phyloP scores from a whole-genome alignment of 2,329 filamentous ascomycete genomes.

The Monilinia laxa region DNA sequence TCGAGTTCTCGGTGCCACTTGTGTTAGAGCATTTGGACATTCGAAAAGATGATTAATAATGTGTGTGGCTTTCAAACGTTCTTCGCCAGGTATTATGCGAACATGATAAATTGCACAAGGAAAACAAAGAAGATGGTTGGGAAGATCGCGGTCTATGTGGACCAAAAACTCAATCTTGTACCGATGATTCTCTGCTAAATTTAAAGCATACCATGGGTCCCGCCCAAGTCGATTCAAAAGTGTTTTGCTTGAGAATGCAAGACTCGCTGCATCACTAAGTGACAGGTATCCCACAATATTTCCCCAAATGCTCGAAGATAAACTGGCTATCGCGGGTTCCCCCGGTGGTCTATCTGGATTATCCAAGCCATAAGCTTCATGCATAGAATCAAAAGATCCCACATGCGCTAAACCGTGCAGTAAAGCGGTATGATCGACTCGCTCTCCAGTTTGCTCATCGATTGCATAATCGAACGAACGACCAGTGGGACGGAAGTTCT shows the following conservation, averaged over 20 bases:
- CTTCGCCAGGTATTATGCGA: constrained; percentile 52
- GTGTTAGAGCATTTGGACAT: constrained; percentile 54
- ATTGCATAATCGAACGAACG: constrained; percentile 14
- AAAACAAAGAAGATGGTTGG: constrained; percentile 59
- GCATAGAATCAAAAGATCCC: constrained; percentile 36
- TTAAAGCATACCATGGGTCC: constrained; percentile 43
- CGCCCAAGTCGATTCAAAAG: constrained; percentile 47
- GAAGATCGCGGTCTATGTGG: constrained; percentile 51
- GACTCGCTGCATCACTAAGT: constrained; percentile 49
- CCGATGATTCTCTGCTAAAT: constrained; percentile 45
- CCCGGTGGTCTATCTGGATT: constrained; percentile 35
- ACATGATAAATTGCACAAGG: constrained; percentile 56
- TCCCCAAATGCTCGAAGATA: constrained; percentile 49
- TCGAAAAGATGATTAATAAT: constrained; percentile 56
- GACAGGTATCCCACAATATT: constrained; percentile 45
- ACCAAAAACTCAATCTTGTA: constrained; percentile 52
- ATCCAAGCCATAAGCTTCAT: constrained; percentile 22
- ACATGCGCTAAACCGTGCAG: constrained; percentile 38
- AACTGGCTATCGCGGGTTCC: constrained; percentile 47
- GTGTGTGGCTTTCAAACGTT: constrained; percentile 53
- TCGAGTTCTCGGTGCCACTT: constrained; percentile 51
- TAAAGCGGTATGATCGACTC: constrained; percentile 38
- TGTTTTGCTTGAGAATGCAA: constrained; percentile 50
- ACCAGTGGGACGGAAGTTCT: constrained; percentile 3
- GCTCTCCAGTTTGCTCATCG: constrained; percentile 40